Percentiles rank a stretch among this genome's conserved stretches.
Conservation (phyloP, 352 stramenopile species). For the Phytophthora pseudosyringae region DNA sequence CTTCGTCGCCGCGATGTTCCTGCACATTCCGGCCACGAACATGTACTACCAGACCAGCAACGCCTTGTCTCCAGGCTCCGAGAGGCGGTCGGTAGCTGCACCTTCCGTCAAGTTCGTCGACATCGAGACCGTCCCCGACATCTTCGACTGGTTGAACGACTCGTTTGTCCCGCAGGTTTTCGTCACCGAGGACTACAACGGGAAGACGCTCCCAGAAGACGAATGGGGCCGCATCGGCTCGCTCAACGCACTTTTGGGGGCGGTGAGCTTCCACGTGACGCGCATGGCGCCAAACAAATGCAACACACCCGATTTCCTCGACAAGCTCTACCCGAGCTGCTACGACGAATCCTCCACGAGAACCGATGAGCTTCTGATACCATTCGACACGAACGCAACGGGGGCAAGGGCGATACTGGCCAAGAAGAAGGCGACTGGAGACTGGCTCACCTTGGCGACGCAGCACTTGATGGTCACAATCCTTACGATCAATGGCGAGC, state of each 20-base stretch:
- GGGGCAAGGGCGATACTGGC: conserved; percentile 2
- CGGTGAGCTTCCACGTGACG: conserved; percentile 37
- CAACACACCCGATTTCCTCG: conserved; percentile 6
- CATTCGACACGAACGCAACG: conserved; percentile 15
- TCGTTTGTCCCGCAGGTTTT: conserved; percentile 54
- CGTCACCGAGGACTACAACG: conserved; percentile 54
- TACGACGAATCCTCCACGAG: conserved; percentile 1
- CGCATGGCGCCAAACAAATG: conserved; percentile 15
- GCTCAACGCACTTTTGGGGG: conserved; percentile 50
- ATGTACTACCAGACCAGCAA: conserved; percentile 46
- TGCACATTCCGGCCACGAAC: conserved; percentile 43
- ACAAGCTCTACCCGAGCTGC: conserved; percentile 11
- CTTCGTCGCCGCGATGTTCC: conserved; percentile 52
- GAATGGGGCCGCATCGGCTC: conserved; percentile 35
- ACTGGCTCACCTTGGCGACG: conserved; percentile 7
- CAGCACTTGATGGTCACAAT: conserved; percentile 13
- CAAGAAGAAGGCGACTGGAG: conserved; percentile 7
- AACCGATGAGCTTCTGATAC: conserved; percentile 8
- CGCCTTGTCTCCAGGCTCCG: conserved; percentile 37
- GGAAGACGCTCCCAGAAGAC: conserved; percentile 30
- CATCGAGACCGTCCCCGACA: conserved; percentile 38
- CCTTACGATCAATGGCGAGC: conserved; percentile 14
- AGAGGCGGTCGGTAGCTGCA: conserved; percentile 17
- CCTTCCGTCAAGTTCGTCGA: conserved; percentile 41
- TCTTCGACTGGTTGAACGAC: conserved; percentile 52